These are phyloP conservation scores for Gypsophila paniculata DNA, from an alignment of 179 eudicot species.

Conservation along the genomic window DNA sequence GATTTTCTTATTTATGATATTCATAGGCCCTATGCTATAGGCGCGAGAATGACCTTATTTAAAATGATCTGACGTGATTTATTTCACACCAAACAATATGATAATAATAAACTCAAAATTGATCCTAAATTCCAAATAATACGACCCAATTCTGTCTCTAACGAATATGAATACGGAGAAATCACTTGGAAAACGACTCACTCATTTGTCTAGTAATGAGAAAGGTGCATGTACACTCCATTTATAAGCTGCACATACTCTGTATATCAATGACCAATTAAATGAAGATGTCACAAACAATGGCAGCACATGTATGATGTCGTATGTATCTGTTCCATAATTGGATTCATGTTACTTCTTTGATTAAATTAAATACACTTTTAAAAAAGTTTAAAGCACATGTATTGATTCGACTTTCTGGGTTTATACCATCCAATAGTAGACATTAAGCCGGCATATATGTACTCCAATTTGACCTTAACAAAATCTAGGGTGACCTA, in stretches of 20 bases:
- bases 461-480: not conserved
- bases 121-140: too few species aligned
- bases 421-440: not conserved
- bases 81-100: too few species aligned
- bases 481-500: too few species aligned
- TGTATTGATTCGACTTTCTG: not conserved
- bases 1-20: too few species aligned
- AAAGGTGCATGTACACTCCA: not conserved
- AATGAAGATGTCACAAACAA: not conserved
- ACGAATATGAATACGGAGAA: too few species aligned
- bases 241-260: not conserved
- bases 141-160: too few species aligned
- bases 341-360: not conserved
- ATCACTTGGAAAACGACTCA: not conserved
- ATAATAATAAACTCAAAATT: too few species aligned
- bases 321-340: not conserved
- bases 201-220: not conserved
- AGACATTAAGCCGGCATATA: not conserved
- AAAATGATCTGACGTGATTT: too few species aligned
- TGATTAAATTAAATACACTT: not conserved
- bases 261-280: not conserved
- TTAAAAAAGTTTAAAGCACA: not conserved
- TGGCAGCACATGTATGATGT: not conserved
- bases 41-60: too few species aligned
- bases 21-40: too few species aligned